Percentiles rank a stretch among this genome's conserved stretches.
Evolutionary conservation across 306 rosid species (phyloP).

Genomic region (Trifolium repens): DNA sequence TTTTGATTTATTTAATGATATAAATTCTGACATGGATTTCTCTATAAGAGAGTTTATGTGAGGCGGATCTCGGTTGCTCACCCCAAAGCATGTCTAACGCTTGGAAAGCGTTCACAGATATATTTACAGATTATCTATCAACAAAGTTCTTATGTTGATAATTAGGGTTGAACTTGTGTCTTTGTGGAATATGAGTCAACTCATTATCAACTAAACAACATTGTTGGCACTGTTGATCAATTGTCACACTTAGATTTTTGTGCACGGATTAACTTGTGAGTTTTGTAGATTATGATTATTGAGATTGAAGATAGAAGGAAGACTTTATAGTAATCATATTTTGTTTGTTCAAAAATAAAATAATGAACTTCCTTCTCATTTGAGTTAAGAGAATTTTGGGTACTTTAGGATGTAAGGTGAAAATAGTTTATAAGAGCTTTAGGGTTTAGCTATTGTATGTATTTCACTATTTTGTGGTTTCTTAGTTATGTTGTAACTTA

Average conservation of each 20-base stretch:
- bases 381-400: slow-evolving; percentile 36
- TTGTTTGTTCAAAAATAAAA: slow-evolving; percentile 5
- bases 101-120: too few species aligned
- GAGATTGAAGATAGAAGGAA: slow-evolving; percentile 19
- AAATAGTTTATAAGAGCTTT: slow-evolving; percentile 41
- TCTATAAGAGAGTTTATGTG: background rate
- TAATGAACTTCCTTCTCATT: slow-evolving; percentile 32
- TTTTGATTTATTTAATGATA: slow-evolving; percentile 52
- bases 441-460: slow-evolving; percentile 34
- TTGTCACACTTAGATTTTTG: background rate
- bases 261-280: background rate
- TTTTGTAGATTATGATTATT: slow-evolving; percentile 47
- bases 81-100: too few species aligned
- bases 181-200: too few species aligned
- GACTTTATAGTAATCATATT: background rate
- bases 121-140: too few species aligned
- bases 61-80: too few species aligned
- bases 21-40: slow-evolving; percentile 56
- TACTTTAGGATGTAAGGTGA: slow-evolving; percentile 27
- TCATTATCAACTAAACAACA: too few species aligned
- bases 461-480: background rate
- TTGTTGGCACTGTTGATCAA: too few species aligned
- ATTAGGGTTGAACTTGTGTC: too few species aligned
- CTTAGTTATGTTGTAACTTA: background rate
- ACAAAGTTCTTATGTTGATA: too few species aligned